A percentile compares a stretch with the other conserved stretches of the same genome.
phyloP scores from a whole-genome alignment of 139 green algal species.

The Eudorina sp. region DNA sequence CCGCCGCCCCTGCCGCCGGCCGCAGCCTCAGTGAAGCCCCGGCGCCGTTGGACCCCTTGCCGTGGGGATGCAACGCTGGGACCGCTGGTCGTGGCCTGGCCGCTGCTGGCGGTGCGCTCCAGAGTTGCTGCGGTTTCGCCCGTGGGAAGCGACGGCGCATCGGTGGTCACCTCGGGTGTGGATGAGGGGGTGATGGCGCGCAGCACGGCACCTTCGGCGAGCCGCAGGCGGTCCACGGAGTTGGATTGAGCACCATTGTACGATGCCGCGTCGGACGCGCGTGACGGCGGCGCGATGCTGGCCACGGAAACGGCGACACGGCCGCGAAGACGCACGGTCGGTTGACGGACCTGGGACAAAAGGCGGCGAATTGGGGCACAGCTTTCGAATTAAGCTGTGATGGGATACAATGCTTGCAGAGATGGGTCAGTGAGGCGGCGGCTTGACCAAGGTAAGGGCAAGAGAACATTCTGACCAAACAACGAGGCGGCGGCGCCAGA shows the following conservation, averaged over 20 bases:
- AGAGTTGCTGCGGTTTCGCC: background rate
- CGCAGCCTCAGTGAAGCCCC: no score
- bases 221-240: no score
- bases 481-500: slow-evolving; percentile 3
- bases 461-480: slow-evolving; percentile 8
- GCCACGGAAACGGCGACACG: background rate
- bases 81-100: slow-evolving; percentile 16
- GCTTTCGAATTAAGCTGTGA: no score
- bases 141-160: background rate
- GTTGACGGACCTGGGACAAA: background rate
- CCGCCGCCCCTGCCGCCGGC: background rate
- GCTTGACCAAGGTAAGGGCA: no score
- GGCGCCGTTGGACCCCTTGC: background rate
- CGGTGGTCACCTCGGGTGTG: background rate
- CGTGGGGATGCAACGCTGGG: background rate
- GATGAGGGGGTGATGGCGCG: no score
- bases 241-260: no score
- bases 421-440: no score
- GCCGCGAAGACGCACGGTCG: background rate
- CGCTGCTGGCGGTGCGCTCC: slow-evolving; percentile 1
- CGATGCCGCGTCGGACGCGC: background rate
- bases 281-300: background rate
- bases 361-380: no score
- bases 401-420: no score
- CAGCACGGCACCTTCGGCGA: no score